A percentile compares a stretch with the other conserved stretches of the same genome.
Evolutionary conservation across 2,329 filamentous ascomycete genomes (phyloP).

Genomic region (Davidsoniella eucalypti): DNA sequence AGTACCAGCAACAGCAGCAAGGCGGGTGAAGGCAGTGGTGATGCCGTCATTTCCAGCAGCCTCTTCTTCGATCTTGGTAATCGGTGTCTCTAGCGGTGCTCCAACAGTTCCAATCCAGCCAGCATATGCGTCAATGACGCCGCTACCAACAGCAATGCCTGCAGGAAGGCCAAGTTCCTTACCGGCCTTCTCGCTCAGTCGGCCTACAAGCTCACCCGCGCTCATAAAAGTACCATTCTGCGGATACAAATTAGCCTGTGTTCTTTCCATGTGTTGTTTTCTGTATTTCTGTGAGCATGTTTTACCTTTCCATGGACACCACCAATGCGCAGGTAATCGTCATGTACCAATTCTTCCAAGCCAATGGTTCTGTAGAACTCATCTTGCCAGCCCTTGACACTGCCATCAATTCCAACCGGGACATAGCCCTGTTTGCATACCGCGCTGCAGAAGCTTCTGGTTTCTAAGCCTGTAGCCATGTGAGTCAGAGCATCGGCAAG

Average conservation of each 20-base stretch:
- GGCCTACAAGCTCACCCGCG: conserved; percentile 79
- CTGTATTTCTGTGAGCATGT: not conserved
- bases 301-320: conserved; percentile 86
- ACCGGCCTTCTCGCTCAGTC: conserved; percentile 68
- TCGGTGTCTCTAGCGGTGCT: conserved; percentile 66
- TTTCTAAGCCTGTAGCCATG: conserved; percentile 82
- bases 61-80: conserved; percentile 15
- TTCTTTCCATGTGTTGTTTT: not conserved
- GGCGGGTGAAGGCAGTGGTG: conserved; percentile 79
- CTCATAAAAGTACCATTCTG: conserved; percentile 87
- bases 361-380: conserved; percentile 83
- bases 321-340: conserved; percentile 85
- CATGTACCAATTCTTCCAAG: conserved; percentile 64
- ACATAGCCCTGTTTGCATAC: conserved; percentile 97
- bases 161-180: conserved; percentile 67
- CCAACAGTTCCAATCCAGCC: conserved; percentile 99
- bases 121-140: conserved; percentile 95
- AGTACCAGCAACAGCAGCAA: conserved; percentile 88
- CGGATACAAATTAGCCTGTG: conserved; percentile 13
- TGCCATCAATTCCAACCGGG: conserved; percentile 91
- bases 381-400: conserved; percentile 94
- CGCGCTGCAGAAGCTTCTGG: conserved; percentile 83
- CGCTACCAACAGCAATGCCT: conserved; percentile 84
- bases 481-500: conserved; percentile 85
- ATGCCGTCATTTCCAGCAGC: conserved; percentile 46